Conservation (phyloP, 1,284 basidiomycete species). For the Ceratobasidium sp. region DNA sequence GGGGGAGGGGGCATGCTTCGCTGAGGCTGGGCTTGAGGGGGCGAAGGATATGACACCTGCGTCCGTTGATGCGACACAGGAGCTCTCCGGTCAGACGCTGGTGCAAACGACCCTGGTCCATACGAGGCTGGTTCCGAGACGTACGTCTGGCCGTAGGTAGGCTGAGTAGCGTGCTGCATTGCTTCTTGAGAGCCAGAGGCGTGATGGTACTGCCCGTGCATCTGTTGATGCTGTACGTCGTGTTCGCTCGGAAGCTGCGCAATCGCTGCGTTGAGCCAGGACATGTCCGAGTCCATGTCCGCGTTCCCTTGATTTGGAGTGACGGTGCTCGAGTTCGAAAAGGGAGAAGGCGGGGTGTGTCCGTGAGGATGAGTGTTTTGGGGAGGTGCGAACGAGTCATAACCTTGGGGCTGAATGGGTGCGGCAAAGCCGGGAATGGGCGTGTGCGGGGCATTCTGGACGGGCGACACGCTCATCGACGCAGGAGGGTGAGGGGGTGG, state of each 20-base stretch:
- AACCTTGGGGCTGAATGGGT: conserved; percentile 18
- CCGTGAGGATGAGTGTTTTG: background rate
- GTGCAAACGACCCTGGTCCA: background rate
- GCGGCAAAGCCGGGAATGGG: conserved; percentile 20
- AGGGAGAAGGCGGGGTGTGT: conserved; percentile 23
- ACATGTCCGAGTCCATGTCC: conserved; percentile 42
- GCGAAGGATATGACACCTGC: conserved; percentile 13
- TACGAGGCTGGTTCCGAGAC: conserved; percentile 2
- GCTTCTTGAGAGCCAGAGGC: background rate
- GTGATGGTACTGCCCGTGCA: conserved; percentile 15
- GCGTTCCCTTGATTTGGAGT: conserved; percentile 16
- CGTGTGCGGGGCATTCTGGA: conserved; percentile 19
- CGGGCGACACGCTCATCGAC: conserved; percentile 28
- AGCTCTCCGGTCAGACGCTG: background rate
- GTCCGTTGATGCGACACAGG: conserved; percentile 43
- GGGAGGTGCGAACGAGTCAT: conserved; percentile 21
- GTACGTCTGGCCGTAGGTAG: conserved; percentile 8
- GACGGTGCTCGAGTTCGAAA: conserved; percentile 29
- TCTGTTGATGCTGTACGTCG: conserved; percentile 15
- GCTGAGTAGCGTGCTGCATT: conserved; percentile 6
- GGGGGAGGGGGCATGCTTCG: conserved; percentile 14
- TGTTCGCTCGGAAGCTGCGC: conserved; percentile 43
- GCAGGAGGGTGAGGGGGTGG: background rate
- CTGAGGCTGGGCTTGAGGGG: conserved; percentile 22
- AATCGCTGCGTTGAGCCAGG: conserved; percentile 41